phyloP scores from a whole-genome alignment of 2,329 filamentous ascomycete genomes.

The Periconia sp. region DNA sequence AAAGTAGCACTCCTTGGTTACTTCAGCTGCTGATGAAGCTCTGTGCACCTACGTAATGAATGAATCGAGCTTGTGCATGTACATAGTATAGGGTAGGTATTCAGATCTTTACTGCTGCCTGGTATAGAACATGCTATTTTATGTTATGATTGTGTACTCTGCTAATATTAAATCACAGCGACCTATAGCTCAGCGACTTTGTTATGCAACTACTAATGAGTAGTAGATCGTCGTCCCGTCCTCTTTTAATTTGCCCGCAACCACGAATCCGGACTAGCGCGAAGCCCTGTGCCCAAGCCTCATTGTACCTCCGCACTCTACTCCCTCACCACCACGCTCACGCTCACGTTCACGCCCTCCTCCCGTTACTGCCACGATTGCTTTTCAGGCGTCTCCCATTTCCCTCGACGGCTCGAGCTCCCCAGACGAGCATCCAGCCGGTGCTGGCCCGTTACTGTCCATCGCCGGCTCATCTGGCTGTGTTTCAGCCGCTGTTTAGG shows the following conservation, averaged over 20 bases:
- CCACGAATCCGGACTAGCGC: no score
- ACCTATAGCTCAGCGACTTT: no score
- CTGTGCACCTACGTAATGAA: background rate
- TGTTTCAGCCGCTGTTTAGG: conserved; percentile 31
- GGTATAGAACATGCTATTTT: no score
- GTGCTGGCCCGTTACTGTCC: conserved; percentile 2
- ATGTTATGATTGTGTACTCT: no score
- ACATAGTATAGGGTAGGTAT: no score
- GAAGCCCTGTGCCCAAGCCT: no score
- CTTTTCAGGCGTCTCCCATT: no score
- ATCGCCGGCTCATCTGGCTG: conserved; percentile 18
- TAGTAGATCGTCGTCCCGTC: background rate
- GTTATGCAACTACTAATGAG: no score
- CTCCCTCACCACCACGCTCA: background rate
- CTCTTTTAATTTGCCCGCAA: background rate
- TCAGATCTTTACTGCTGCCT: no score
- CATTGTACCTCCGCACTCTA: no score
- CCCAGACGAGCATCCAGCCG: conserved; percentile 1
- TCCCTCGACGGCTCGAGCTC: background rate
- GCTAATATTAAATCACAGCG: no score
- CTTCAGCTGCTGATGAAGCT: background rate
- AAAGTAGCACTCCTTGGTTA: background rate
- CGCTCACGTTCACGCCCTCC: background rate
- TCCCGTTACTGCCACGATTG: no score
- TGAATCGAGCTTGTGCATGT: background rate